Base-by-base conservation (phyloP, 495 filamentous ascomycete genomes). In the Penicillium egyptiacum region DNA sequence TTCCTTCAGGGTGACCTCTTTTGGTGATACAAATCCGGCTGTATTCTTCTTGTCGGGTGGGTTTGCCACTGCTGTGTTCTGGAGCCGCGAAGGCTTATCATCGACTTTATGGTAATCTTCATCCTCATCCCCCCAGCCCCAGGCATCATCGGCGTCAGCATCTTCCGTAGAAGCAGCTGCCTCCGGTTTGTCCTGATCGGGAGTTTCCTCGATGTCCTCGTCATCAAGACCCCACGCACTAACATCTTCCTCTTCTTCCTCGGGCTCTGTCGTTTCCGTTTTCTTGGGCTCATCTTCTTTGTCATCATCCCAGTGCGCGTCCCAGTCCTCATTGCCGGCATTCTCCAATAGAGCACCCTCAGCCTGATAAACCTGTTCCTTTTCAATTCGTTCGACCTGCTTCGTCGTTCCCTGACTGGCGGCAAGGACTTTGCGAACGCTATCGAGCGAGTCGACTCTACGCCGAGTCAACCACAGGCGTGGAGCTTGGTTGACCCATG, bases 381-480 rank as follows among this genome's bases (percentile, higher is more conserved):
- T 96, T 69, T 98, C 95, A 0, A 93, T 77, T 52, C 88, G 83
- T 65, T 97, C 91, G 2, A 93, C 91, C 40, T 77, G 74, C 58
- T 82, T 85, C 3, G 84, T 79, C 26, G 76, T 69, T 31, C 83
- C 81, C 39, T 90, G 75, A 7, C 88, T 89, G 28, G 76, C 68
- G 47, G 85, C 75, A 26, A 95, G 75, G 23, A 88, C 81, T 50
- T 77, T 82, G 46, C 92, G 83, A 6, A 94, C 84, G 20, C 79
- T 78, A 60, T 91, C 85, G 31, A 99, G 75, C 4, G 88, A 86
- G 40, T 81, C 80, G 60, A 94, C 91, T 55, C 86, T 86, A 55
- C 89, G 86, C 66, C 89, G 92, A n/a, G 84, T 82, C 20, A 97
- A 78, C 94, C 94, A 98, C 12, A 91, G 81, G 22, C 82, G 82